phyloP scores from a whole-genome alignment of 257 asterid genomes.

The Ehretia macrophylla region DNA sequence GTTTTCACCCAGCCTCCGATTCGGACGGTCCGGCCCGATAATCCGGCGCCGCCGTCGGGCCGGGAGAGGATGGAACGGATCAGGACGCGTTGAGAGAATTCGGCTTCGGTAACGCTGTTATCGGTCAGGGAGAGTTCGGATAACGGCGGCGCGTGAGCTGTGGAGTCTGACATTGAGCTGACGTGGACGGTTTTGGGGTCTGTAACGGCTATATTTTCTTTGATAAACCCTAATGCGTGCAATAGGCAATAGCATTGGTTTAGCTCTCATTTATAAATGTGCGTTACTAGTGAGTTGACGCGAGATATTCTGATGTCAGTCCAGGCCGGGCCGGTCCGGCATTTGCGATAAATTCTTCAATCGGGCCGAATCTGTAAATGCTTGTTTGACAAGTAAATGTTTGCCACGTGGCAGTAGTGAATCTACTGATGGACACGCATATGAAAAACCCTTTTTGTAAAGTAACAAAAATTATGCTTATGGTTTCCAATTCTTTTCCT shows the following conservation, averaged over 20 bases:
- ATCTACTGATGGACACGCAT: no score
- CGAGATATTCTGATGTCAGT: background rate
- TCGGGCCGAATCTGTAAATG: background rate
- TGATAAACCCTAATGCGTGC: background rate
- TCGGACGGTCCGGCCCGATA: constrained; percentile 58
- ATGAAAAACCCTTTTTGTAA: no score
- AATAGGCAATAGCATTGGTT: no score
- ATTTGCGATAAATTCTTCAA: background rate
- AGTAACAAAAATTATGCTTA: no score
- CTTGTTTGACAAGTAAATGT: background rate
- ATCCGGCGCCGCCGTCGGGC: constrained; percentile 70
- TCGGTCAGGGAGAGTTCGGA: constrained; percentile 38
- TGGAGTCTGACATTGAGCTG: constrained; percentile 32
- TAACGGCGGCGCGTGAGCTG: constrained; percentile 42
- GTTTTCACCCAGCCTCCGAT: constrained; percentile 97
- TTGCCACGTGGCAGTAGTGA: background rate
- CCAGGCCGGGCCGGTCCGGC: no score
- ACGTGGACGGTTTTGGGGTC: background rate
- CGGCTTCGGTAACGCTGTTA: constrained; percentile 30
- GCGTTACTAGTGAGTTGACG: background rate
- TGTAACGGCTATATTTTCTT: no score
- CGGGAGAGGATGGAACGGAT: constrained; percentile 62
- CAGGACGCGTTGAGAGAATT: constrained; percentile 75
- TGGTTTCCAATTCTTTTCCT: no score
- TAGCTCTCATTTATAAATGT: no score